A percentile compares a stretch with the other conserved stretches of the same genome.
These are phyloP conservation scores for Periconia sp. DNA, from an alignment of 2,329 filamentous ascomycete species.

Conservation along the genomic window DNA sequence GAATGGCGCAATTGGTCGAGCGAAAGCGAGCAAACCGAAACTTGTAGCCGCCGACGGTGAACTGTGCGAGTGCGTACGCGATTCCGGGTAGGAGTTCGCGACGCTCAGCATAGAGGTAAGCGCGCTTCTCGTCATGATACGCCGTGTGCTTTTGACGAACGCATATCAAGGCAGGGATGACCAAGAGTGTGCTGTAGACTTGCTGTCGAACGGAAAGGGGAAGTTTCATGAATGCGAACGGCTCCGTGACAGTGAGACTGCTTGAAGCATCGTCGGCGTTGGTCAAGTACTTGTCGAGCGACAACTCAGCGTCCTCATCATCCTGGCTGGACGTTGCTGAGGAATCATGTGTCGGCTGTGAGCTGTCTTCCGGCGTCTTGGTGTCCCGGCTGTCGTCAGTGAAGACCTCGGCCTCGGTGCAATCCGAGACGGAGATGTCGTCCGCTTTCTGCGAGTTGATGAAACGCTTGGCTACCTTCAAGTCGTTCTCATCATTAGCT, in stretches of 20 bases:
- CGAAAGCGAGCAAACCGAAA: slow-evolving; percentile 20
- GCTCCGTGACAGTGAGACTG: not conserved
- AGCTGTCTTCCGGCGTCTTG: slow-evolving; percentile 1
- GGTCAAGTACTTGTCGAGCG: slow-evolving; percentile 6
- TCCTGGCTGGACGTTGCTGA: not conserved
- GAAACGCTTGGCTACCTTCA: slow-evolving; percentile 9
- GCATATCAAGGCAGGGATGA: slow-evolving; percentile 30
- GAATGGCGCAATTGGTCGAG: slow-evolving; percentile 31
- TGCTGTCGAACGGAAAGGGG: slow-evolving; percentile 25
- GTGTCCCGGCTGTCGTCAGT: slow-evolving; percentile 12
- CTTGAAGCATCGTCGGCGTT: not conserved
- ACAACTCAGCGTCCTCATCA: not conserved
- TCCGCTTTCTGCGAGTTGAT: slow-evolving; percentile 9
- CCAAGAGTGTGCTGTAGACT: slow-evolving; percentile 29
- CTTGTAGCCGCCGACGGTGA: slow-evolving; percentile 20
- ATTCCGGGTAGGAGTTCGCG: slow-evolving; percentile 32
- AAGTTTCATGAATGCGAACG: slow-evolving; percentile 28
- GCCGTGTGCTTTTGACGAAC: slow-evolving; percentile 32
- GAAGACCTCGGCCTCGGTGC: slow-evolving; percentile 14
- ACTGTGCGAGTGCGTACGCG: slow-evolving; percentile 23
- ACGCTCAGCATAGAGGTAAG: slow-evolving; percentile 23
- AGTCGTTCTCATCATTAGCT: not conserved
- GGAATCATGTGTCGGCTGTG: not conserved
- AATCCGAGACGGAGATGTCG: slow-evolving; percentile 12
- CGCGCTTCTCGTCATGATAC: slow-evolving; percentile 16